Percentiles rank a stretch among this genome's conserved stretches.
phyloP scores from a whole-genome alignment of 2,329 filamentous ascomycete genomes.

The Neonectria faginata region DNA sequence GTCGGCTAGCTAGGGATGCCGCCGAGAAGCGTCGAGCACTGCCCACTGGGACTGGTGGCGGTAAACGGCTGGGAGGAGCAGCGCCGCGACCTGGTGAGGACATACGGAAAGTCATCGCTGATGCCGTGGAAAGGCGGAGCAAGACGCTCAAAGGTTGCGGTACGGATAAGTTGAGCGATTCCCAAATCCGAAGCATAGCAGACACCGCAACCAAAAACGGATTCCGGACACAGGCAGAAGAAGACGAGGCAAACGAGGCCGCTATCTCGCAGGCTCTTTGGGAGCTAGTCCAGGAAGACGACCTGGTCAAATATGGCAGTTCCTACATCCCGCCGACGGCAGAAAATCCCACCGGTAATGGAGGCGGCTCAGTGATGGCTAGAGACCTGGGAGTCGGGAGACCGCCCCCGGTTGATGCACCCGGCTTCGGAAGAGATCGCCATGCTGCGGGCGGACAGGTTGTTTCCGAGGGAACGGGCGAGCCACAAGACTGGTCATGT shows the following conservation, averaged over 20 bases:
- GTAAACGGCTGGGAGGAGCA: constrained; percentile 78
- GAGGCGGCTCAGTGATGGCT: constrained; percentile 50
- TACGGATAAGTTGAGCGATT: constrained; percentile 73
- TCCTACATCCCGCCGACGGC: constrained; percentile 63
- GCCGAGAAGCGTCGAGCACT: constrained; percentile 76
- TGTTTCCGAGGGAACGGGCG: constrained; percentile 12
- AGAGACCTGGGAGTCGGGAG: constrained; percentile 25
- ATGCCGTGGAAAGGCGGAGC: constrained; percentile 76
- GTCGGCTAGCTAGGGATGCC: constrained; percentile 77
- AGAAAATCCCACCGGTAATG: constrained; percentile 62
- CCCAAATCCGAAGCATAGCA: constrained; percentile 73
- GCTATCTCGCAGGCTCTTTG: constrained; percentile 88
- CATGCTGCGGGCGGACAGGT: not conserved
- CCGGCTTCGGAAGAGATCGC: not conserved
- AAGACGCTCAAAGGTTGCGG: constrained; percentile 80
- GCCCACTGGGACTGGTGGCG: constrained; percentile 72
- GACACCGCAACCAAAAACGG: constrained; percentile 76
- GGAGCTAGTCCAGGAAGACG: constrained; percentile 87
- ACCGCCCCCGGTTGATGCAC: constrained; percentile 22
- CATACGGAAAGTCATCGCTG: constrained; percentile 77
- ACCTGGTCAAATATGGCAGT: constrained; percentile 65
- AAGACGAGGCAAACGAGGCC: constrained; percentile 88
- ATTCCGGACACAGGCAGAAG: constrained; percentile 85
- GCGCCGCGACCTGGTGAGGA: constrained; percentile 67
- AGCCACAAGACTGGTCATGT: constrained; percentile 62